Evolutionary conservation across 1,139 yeast genomes (phyloP), one percentile per base, ranked within the genome.

Genomic region (Debaryomyces psychrophilus): DNA sequence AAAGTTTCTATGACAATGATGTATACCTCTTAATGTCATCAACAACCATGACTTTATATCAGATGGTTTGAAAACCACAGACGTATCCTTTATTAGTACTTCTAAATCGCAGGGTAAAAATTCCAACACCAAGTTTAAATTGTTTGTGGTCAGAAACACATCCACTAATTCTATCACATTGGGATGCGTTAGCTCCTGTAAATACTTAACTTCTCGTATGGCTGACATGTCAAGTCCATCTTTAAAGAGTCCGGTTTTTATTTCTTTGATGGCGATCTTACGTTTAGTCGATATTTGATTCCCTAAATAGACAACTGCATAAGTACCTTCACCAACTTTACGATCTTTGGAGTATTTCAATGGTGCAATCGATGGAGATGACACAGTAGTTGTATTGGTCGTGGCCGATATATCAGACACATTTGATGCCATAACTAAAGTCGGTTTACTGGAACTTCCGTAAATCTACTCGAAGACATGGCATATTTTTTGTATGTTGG

Each of bases 151-250:
- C 36, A 90, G 83, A 62, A 85, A 93, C 8, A 92, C 97, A 62
- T 93, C 97, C 5, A 90, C 76, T 44, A 93, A 70, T 59, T 89
- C 96, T 54, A 93, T 90, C 12, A 93, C 89, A 62, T 93, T 93
- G 14, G 71, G 75, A 62, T 93, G 98, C 49, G 78, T 79, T 50
- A 93, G 67, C 58, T 92, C 99, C 61, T 90, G 97, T 26, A 95
- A 71, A 60, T 90, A 93, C 62, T 93, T 93, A 54, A 95, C 95
- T 68, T 95, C 99, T 53, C 99, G 69, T 25, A 95, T 82, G 33
- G 99, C 99, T 15, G 96, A 87, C 97, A 95, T 93, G 68, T 95
- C 99, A 42, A 95, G 69, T 0, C 99, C 99, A 68, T 93, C 98
- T 64, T 90, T 90, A 71, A 92, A 92, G 52, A 88, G 85, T 1